phyloP scores from a whole-genome alignment of 1,284 basidiomycete genomes.

The Moesziomyces sp. region DNA sequence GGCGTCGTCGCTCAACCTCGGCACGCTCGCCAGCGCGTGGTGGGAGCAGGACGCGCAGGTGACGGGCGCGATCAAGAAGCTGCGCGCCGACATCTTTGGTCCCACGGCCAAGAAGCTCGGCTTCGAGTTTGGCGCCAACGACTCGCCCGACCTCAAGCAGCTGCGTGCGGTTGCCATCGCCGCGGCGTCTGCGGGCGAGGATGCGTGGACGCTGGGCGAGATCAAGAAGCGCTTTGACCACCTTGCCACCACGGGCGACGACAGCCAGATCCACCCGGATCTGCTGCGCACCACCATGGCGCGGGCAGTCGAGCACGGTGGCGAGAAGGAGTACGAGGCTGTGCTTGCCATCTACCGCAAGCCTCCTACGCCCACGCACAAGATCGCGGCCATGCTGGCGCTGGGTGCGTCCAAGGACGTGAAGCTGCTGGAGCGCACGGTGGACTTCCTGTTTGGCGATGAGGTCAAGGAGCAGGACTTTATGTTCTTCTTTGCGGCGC shows the following conservation, averaged over 20 bases:
- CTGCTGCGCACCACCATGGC: slow-evolving; percentile 54
- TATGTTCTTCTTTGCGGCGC: slow-evolving; percentile 65
- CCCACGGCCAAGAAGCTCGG: slow-evolving; percentile 84
- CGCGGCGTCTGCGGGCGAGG: slow-evolving; percentile 72
- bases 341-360: slow-evolving; percentile 76
- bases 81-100: slow-evolving; percentile 74
- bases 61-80: slow-evolving; percentile 65
- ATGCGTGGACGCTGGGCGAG: slow-evolving; percentile 70
- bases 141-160: slow-evolving; percentile 79
- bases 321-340: slow-evolving; percentile 76
- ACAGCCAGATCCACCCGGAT: slow-evolving; percentile 77
- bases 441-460: slow-evolving; percentile 59
- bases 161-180: slow-evolving; percentile 81
- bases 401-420: slow-evolving; percentile 62
- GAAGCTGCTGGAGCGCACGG: slow-evolving; percentile 65
- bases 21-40: slow-evolving; percentile 74
- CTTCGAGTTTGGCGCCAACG: slow-evolving; percentile 78
- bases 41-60: slow-evolving; percentile 81
- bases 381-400: slow-evolving; percentile 67
- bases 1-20: slow-evolving; percentile 47
- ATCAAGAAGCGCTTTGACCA: slow-evolving; percentile 79
- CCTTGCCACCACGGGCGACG: slow-evolving; percentile 79
- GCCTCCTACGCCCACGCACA: slow-evolving; percentile 70
- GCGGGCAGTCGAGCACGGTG: slow-evolving; percentile 77
- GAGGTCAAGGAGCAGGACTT: slow-evolving; percentile 69